Evolutionary conservation across 352 stramenopile species (phyloP).

Genomic region (Pythium monospermum): DNA sequence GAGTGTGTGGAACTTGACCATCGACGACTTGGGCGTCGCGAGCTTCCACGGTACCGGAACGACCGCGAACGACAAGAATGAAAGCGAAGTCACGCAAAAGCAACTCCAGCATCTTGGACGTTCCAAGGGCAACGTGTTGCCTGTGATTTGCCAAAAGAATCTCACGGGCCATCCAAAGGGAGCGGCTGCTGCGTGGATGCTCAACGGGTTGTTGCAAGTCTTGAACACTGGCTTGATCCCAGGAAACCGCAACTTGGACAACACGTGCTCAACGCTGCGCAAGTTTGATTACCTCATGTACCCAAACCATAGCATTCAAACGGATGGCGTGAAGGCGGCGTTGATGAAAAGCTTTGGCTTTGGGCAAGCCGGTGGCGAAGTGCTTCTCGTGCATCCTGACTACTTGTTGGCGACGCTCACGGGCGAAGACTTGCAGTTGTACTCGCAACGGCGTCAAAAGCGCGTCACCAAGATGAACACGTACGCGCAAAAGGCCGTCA

Average conservation of each 20-base stretch:
- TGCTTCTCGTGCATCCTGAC: constrained; percentile 75
- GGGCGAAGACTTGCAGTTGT: constrained; percentile 44
- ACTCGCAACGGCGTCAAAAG: constrained; percentile 51
- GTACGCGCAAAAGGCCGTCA: constrained; percentile 72
- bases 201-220: constrained; percentile 80
- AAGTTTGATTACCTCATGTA: constrained; percentile 79
- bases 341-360: constrained; percentile 86
- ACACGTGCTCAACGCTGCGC: constrained; percentile 59
- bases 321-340: constrained; percentile 68
- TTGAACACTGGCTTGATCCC: constrained; percentile 73
- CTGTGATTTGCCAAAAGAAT: constrained; percentile 80
- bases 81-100: constrained; percentile 85
- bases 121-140: constrained; percentile 65
- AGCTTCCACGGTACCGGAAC: constrained; percentile 86
- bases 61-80: constrained; percentile 84
- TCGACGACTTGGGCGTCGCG: constrained; percentile 77
- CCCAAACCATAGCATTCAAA: constrained; percentile 77
- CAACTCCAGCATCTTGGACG: constrained; percentile 76
- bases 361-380: constrained; percentile 65
- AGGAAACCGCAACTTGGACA: constrained; percentile 82
- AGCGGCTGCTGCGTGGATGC: constrained; percentile 74
- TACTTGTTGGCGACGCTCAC: constrained; percentile 56
- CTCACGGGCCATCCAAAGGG: constrained; percentile 82
- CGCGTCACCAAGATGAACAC: constrained; percentile 70
- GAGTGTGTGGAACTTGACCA: constrained; percentile 67